phyloP scores from a whole-genome alignment of 345 rosid species.

The Angophora floribunda region DNA sequence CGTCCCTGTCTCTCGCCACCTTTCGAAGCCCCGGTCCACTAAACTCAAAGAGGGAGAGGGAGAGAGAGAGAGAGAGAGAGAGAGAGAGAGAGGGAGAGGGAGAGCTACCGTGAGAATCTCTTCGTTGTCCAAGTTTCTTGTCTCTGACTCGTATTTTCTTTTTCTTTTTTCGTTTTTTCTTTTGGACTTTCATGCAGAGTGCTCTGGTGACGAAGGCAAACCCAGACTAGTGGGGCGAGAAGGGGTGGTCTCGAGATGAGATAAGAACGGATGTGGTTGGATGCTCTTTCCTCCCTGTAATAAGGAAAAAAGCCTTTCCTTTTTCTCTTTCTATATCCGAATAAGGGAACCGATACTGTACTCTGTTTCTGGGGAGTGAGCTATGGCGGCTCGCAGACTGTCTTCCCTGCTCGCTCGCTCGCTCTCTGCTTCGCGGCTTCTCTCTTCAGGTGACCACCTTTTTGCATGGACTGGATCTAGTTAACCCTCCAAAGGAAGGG shows the following conservation, averaged over 20 bases:
- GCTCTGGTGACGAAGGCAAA: neutral
- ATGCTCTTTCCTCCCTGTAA: neutral
- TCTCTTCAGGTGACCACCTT: neutral
- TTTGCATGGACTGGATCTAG: neutral
- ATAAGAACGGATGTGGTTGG: neutral
- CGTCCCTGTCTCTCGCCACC: neutral
- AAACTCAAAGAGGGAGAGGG: neutral
- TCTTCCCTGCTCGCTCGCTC: conserved; percentile 21
- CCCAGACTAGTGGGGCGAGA: neutral
- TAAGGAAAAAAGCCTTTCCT: neutral
- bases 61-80: neutral
- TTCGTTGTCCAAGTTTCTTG: neutral
- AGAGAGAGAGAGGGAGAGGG: neutral
- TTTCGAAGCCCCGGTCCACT: neutral
- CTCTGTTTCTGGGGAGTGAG: neutral
- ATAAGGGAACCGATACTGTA: neutral
- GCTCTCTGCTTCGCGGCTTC: conserved; percentile 15
- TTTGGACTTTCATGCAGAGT: neutral
- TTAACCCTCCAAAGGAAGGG: neutral
- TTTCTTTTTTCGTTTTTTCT: neutral
- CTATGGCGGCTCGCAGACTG: conserved; percentile 45
- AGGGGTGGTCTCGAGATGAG: neutral
- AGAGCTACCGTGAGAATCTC: neutral
- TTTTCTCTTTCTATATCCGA: neutral
- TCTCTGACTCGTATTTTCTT: neutral